Evolutionary conservation across 768 basidiomycete species (phyloP), one percentile per base, ranked within the genome.

Genomic region (Candolleomyces eurysporus): DNA sequence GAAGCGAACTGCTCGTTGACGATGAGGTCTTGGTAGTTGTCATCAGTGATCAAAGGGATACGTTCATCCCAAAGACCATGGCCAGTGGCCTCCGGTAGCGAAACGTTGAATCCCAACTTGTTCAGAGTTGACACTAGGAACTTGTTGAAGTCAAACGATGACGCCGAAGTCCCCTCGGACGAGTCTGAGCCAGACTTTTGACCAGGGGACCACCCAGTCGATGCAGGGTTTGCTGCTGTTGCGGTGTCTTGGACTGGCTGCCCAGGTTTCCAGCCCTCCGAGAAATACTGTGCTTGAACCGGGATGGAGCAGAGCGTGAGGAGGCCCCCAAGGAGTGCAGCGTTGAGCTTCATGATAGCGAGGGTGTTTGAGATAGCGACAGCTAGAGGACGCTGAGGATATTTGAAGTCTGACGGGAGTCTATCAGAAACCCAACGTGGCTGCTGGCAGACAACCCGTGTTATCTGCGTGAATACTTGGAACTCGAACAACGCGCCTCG

Each of bases 261-360:
- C 31, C 90, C 91, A 3, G 92, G 92, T 31, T 76, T 68, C 92
- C 92, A 94, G n/a, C 92, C 92, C 36, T 78, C 77, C 4, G 91
- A 92, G 73, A 92, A 88, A 73, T 92, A 92, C 64, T 90, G 86
- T 13, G 89, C 90, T 5, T 57, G 61, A 55, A 75, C 73, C 48
- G 73, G 77, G 22, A 77, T 72, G 57, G 75, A 71, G 56, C 72
- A 72, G 62, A 78, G 68, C 57, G 74, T 71, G 51, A 78, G 71
- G 58, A 73, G 64, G 57, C 71, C 22, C 19, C 39, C 67, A 67
- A 82, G 64, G 31, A 73, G 66, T 40, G 72, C 58, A 50, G 62
- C 56, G 58, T 50, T 52, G 58, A 79, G 58, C 78, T 79, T 86
- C 89, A 90, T 90, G 71, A 71, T 75, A 67, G 74, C 67, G 46